A percentile compares a stretch with the other conserved stretches of the same genome.
phyloP scores from a whole-genome alignment of 352 stramenopile genomes.

The Phytophthora constricta region DNA sequence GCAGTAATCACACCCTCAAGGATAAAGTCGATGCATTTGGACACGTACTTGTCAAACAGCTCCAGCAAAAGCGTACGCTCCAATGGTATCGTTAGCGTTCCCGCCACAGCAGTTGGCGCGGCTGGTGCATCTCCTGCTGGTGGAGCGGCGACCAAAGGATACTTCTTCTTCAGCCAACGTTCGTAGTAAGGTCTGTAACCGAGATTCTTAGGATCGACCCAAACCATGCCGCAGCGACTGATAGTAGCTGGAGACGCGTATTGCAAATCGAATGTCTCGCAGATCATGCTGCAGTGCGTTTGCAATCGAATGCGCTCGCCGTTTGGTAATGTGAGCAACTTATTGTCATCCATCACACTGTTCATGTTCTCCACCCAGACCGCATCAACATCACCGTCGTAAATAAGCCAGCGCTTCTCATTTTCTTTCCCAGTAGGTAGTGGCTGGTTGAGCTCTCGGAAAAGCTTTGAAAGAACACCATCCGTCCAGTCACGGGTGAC shows the following conservation, averaged over 20 bases:
- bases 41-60: constrained; percentile 95
- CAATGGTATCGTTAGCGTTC: constrained; percentile 32
- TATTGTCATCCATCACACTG: constrained; percentile 98
- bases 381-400: constrained; percentile 96
- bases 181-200: constrained; percentile 96
- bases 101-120: constrained; percentile 6
- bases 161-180: constrained; percentile 93
- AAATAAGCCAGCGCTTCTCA: constrained; percentile 96
- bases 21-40: constrained; percentile 92
- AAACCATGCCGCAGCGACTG: constrained; percentile 96
- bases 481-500: constrained; percentile 97
- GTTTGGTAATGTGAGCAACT: constrained; percentile 95
- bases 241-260: constrained; percentile 96
- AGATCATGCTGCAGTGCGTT: constrained; percentile 93
- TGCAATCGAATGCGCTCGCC: constrained; percentile 95
- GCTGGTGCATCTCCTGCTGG: neutral
- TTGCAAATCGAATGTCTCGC: constrained; percentile 96
- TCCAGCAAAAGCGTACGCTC: constrained; percentile 72
- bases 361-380: constrained; percentile 99
- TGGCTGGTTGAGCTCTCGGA: constrained; percentile 94
- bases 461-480: constrained; percentile 94
- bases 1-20: constrained; percentile 89
- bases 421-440: constrained; percentile 90
- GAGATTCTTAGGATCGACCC: constrained; percentile 96
- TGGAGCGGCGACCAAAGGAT: constrained; percentile 44